Base-by-base conservation (phyloP, 2,329 filamentous ascomycete species). In the Cladosporium austrohemisphaericum region DNA sequence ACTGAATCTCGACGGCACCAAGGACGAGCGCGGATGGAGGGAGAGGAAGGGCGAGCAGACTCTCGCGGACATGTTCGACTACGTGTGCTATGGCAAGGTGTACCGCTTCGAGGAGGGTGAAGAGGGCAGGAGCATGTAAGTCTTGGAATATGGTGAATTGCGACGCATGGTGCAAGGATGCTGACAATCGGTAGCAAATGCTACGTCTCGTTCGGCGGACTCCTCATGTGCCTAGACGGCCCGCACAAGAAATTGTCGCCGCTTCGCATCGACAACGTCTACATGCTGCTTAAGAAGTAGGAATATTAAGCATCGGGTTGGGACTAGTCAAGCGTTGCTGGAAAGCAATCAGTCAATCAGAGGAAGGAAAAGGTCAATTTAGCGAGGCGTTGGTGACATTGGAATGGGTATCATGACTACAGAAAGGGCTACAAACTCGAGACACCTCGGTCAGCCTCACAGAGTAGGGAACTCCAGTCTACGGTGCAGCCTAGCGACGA, bases 181-280 rank as follows among this genome's bases (percentile, higher is more conserved):
- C 62, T 70, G 51, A 71, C 51, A 8, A 16, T 4, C 18, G 37
- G 57, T 59, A 97, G 92, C 67, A 94, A 95, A 68, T 88, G 90
- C 22, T 98, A 92, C 71, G 79, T 94, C 60, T 95, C 90, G 1
- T 98, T 96, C 63, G 93, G 93, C 40, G 93, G 93, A 6, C 75
- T 98, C 56, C 72, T 98, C 62, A 84, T 97, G 72, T 89, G 86
- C 61, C 78, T 98, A 49, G 87, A 95, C 63, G 93, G 94, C 5
- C 93, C 93, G 2, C 93, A 95, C 70, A 94, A 93, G 77, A 96
- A 95, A 76, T 81, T 98, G 55, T 94, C 87, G 26, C 86, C 90
- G 22, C 73, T 98, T 64, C 83, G 90, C 61, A 92, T 96, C 63
- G 93, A 98, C 68, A 85, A 95, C 65, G 83, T 94, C 56, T 98